Base-by-base conservation (phyloP, 2,329 filamentous ascomycete genomes). In the Gaeumannomyces tritici region DNA sequence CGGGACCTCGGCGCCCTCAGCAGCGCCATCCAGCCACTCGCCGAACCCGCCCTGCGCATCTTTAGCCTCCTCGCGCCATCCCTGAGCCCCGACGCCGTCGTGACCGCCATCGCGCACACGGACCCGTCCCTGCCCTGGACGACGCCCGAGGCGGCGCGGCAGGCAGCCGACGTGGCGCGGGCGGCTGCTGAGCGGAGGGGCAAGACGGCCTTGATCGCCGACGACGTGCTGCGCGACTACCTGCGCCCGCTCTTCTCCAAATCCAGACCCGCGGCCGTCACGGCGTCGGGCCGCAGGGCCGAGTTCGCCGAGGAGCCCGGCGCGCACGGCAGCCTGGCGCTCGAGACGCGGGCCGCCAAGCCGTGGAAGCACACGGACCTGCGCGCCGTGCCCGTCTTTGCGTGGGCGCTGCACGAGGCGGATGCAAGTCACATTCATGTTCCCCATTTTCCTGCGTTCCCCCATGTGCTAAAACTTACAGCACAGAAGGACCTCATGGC, bases 241-340 rank as follows among this genome's bases (percentile, higher is more conserved):
- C 79, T 93, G 60, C 86, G 86, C 51, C 87, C 87, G 31, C 75
- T 90, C 7, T 92, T 93, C 75, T 79, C 80, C 31, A 80, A 79
- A 63, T 77, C 82, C 21, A 81, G 79, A 26, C 80, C 84, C 6
- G 71, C 72, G 2, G 75, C 76, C 3, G 74, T 89, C 57, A 88
- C 86, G 3, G 73, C 80, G 2, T 77, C 81, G 6, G 85, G 86
- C 27, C 80, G 83, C 35, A 85, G 82, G 69, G 78, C 75, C 29
- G 75, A 78, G 54, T 83, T 79, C 60, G 69, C 73, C 33, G 72
- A 78, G 4, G 68, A 73, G 1, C 70, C 74, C 28, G 75, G 75
- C 56, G 72, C 72, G 56, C 70, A 71, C 31, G 68, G 69, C 21
- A 69, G 75, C 24, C 69, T 72, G 4, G 68, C 67, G 31, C 70